Base-by-base conservation (phyloP, 768 basidiomycete species). In the Russula dissimulans region DNA sequence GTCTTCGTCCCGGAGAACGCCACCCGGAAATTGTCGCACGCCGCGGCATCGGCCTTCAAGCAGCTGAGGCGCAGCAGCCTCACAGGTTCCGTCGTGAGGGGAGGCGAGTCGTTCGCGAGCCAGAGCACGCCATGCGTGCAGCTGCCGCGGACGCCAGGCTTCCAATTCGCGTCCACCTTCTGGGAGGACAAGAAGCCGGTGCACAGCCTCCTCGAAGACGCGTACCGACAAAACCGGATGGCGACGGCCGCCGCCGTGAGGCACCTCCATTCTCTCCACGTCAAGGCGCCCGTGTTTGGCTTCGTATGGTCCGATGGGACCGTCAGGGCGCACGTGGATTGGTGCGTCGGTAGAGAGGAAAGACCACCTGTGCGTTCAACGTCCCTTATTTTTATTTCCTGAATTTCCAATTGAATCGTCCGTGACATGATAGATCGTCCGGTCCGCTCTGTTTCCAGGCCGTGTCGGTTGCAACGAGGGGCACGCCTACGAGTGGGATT, bases 121-220 rank as follows among this genome's bases (percentile, higher is more conserved):
- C 81, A 83, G 66, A 76, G 74, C 32, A 82, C 81, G 0, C 77
- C 80, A 2, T 77, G 79, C 56, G 72, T 72, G 14, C 75, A 75
- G 50, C 74, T 79, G 11, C 78, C 81, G 0, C 77, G 77, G 36
- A 71, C 69, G 50, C 72, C 76, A 2, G 73, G 75, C 10, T 81
- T 82, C 64, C 81, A 82, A 68, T 80, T 83, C 59, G 73, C 72
- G 14, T 80, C 82, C 64, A 76, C 77, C 57, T 70, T 83, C 52
- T 82, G 79, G 79, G 81, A 84, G 65, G 81, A 84, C 70, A 84
- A 84, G 73, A 84, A 82, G 57, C 78, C 79, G 0, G 70, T 75
- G 11, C 78, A 81, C 47, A 65, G 72, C 5, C 67, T 79, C 62
- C 73, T 80, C 2, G 80, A 79, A 47, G 77, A 79, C 57, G 82